Conservation (phyloP, 148 eudicot species). For the Nyssa sinensis region DNA sequence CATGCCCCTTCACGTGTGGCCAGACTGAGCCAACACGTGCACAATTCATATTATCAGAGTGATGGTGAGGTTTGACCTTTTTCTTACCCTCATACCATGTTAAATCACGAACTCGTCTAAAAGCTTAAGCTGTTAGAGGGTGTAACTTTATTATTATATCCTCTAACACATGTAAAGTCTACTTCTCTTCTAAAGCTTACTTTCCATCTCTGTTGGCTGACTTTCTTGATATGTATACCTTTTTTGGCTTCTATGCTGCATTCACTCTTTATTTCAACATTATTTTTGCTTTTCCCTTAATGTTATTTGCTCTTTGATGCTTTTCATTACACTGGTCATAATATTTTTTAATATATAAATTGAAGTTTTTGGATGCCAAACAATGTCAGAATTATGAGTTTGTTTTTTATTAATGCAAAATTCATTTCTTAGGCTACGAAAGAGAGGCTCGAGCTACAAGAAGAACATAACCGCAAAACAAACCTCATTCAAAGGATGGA, state of each 20-base stretch:
- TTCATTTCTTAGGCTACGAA: slow-evolving; percentile 55
- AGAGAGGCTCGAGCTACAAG: slow-evolving; percentile 61
- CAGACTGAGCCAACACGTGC: too few relatives aligned
- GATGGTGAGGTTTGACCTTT: too few relatives aligned
- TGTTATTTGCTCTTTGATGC: not conserved
- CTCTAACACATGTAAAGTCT: not conserved
- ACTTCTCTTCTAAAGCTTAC: not conserved
- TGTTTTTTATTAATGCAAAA: not conserved
- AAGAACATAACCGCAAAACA: slow-evolving; percentile 40
- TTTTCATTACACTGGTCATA: too few relatives aligned
- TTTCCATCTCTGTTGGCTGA: too few relatives aligned
- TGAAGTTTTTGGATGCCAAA: not conserved
- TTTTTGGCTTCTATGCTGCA: not conserved
- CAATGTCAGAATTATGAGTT: slow-evolving; percentile 4
- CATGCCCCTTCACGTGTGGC: too few relatives aligned
- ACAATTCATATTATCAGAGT: too few relatives aligned
- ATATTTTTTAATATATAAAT: not conserved
- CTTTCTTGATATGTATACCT: too few relatives aligned
- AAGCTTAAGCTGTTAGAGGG: too few relatives aligned
- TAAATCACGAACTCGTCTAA: too few relatives aligned
- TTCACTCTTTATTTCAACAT: not conserved
- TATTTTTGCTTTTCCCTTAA: not conserved
- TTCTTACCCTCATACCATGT: too few relatives aligned
- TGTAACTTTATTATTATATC: too few relatives aligned
- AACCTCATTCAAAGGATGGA: slow-evolving; percentile 42